phyloP scores from a whole-genome alignment of 306 rosid species.

The Ormosia emarginata region DNA sequence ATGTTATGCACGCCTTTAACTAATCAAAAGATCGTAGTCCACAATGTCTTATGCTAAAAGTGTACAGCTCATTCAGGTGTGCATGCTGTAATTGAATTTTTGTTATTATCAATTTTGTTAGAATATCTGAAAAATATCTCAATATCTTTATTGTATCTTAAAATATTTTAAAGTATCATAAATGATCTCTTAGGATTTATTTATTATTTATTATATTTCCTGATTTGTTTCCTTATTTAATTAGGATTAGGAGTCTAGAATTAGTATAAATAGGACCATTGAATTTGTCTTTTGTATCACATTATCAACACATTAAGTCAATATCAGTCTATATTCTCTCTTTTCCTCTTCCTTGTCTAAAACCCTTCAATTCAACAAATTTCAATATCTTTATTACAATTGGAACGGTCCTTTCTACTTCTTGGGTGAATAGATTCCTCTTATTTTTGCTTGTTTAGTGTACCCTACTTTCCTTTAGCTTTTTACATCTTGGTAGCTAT shows the following conservation, averaged over 20 bases:
- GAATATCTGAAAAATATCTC: not conserved
- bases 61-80: slow-evolving; percentile 47
- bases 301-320: no score
- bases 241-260: no score
- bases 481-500: not conserved
- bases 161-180: no score
- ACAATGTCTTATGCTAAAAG: slow-evolving; percentile 1
- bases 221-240: no score
- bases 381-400: not conserved
- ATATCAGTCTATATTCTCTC: no score
- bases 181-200: no score
- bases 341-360: no score
- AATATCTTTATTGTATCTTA: no score
- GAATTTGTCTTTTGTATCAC: no score
- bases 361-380: no score
- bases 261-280: no score
- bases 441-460: not conserved
- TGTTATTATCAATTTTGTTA: not conserved
- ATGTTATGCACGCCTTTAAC: slow-evolving; percentile 16
- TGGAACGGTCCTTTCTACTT: slow-evolving; percentile 6
- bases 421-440: not conserved
- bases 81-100: slow-evolving; percentile 25
- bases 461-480: not conserved
- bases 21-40: slow-evolving; percentile 31
- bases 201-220: no score